A percentile compares a stretch with the other conserved stretches of the same genome.
Conservation (phyloP, 768 basidiomycete species). For the Cubamyces sp. region DNA sequence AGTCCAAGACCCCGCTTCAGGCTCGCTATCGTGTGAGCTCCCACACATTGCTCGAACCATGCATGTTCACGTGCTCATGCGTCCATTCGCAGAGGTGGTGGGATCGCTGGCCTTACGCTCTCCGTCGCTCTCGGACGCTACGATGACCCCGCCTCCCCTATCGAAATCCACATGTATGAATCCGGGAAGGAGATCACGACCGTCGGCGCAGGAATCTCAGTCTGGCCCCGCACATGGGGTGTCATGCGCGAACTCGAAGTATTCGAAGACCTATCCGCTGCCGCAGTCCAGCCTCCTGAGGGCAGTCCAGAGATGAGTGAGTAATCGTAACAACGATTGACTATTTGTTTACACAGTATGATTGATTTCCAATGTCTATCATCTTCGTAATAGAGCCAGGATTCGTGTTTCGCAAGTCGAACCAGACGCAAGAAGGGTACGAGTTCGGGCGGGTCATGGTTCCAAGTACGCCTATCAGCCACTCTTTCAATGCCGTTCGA, state of each 20-base stretch:
- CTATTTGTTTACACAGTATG: no score
- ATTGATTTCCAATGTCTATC: neutral
- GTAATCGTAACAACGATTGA: no score
- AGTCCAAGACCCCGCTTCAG: slow-evolving; percentile 3
- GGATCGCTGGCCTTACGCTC: slow-evolving; percentile 49
- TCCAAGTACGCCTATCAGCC: slow-evolving; percentile 27
- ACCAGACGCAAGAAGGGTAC: slow-evolving; percentile 25
- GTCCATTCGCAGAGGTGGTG: slow-evolving; percentile 28
- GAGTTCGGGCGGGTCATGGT: slow-evolving; percentile 29
- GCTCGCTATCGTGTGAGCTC: slow-evolving; percentile 14
- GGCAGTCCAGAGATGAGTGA: neutral
- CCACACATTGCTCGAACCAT: neutral
- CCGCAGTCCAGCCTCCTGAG: slow-evolving; percentile 22
- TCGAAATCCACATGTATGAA: slow-evolving; percentile 45
- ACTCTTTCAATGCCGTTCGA: neutral
- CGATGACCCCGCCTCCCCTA: slow-evolving; percentile 40
- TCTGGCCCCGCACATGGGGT: slow-evolving; percentile 51
- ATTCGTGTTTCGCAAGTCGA: slow-evolving; percentile 30
- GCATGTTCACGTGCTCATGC: neutral
- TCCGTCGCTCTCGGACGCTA: slow-evolving; percentile 43
- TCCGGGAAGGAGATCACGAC: slow-evolving; percentile 44
- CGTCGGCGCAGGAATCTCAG: slow-evolving; percentile 47
- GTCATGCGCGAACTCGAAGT: slow-evolving; percentile 50
- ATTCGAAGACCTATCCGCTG: slow-evolving; percentile 24
- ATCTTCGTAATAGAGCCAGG: slow-evolving; percentile 22